Percentiles rank a stretch among this genome's conserved stretches.
phyloP scores from a whole-genome alignment of 1,284 basidiomycete species.

The Pseudozyma flocculosa region DNA sequence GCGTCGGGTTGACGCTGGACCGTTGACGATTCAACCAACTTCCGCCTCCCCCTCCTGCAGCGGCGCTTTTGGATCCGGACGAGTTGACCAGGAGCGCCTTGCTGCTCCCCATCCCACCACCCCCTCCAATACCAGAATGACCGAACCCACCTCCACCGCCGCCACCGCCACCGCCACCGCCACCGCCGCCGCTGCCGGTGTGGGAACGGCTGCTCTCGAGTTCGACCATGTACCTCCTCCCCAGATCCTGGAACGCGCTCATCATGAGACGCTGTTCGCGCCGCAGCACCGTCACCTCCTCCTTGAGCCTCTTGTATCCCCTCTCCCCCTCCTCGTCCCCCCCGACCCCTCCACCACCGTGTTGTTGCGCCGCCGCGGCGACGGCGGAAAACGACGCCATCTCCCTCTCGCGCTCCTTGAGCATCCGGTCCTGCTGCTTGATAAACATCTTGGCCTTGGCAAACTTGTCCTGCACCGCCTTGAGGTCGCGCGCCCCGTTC shows the following conservation, averaged over 20 bases:
- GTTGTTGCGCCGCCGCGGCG: conserved; percentile 9
- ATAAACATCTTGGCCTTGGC: conserved; percentile 86
- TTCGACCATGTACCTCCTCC: conserved; percentile 32
- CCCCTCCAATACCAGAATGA: no score
- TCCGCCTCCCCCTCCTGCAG: not conserved
- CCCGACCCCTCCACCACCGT: conserved; percentile 2
- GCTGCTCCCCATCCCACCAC: no score
- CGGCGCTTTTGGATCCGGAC: not conserved
- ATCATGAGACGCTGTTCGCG: conserved; percentile 41
- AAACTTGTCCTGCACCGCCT: conserved; percentile 74
- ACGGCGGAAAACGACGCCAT: conserved; percentile 13
- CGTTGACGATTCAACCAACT: conserved; percentile 26
- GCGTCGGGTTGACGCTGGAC: conserved; percentile 18
- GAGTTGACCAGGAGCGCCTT: not conserved
- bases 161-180: conserved; percentile 7
- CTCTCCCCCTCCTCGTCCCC: conserved; percentile 18
- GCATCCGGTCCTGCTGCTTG: conserved; percentile 73
- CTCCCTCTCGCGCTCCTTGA: conserved; percentile 45
- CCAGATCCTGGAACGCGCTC: conserved; percentile 33
- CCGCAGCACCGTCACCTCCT: conserved; percentile 16
- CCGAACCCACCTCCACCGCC: no score
- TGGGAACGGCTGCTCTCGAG: conserved; percentile 20
- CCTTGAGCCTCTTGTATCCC: conserved; percentile 15
- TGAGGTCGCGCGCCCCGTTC: conserved; percentile 70
- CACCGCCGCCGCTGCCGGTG: conserved; percentile 6